Conservation (phyloP, 352 stramenopile genomes). For the Globisporangium middletonii region DNA sequence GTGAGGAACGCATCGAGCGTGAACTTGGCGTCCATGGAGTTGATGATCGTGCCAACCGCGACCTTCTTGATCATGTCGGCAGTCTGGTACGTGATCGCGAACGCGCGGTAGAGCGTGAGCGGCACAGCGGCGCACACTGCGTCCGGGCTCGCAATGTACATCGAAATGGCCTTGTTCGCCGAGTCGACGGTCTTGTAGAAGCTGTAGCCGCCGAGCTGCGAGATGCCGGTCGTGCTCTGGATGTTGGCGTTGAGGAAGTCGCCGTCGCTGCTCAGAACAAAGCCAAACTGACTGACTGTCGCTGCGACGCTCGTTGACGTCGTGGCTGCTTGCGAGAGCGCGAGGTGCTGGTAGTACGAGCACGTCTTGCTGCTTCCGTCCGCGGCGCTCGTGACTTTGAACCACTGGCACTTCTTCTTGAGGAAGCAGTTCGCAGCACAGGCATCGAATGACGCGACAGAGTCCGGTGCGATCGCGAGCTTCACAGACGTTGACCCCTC, state of each 20-base stretch:
- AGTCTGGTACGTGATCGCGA: slow-evolving; percentile 25
- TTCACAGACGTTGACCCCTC: slow-evolving; percentile 19
- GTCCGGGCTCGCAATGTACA: slow-evolving; percentile 15
- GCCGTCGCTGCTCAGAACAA: slow-evolving; percentile 19
- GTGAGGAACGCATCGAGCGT: slow-evolving; percentile 18
- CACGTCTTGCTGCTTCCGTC: slow-evolving; percentile 19
- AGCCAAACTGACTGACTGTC: slow-evolving; percentile 19
- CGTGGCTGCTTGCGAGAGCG: slow-evolving; percentile 4
- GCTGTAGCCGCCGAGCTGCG: slow-evolving; percentile 16
- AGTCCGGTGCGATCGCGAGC: slow-evolving; percentile 4
- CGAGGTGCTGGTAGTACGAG: slow-evolving; percentile 25
- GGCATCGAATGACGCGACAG: slow-evolving; percentile 15
- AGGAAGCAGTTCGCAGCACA: slow-evolving; percentile 25
- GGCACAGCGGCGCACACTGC: slow-evolving; percentile 18
- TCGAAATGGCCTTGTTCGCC: slow-evolving; percentile 21
- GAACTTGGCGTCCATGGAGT: slow-evolving; percentile 31
- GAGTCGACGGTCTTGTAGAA: slow-evolving; percentile 24
- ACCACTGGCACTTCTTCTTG: slow-evolving; percentile 28
- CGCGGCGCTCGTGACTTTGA: slow-evolving; percentile 17
- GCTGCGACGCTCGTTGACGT: slow-evolving; percentile 9
- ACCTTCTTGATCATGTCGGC: slow-evolving; percentile 22
- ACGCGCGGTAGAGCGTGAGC: slow-evolving; percentile 27
- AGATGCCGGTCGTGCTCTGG: slow-evolving; percentile 8
- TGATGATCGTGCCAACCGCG: slow-evolving; percentile 26
- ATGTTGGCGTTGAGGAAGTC: slow-evolving; percentile 29